Base-by-base conservation (phyloP, 169 alveolate species). In the Cryptosporidium sp. region DNA sequence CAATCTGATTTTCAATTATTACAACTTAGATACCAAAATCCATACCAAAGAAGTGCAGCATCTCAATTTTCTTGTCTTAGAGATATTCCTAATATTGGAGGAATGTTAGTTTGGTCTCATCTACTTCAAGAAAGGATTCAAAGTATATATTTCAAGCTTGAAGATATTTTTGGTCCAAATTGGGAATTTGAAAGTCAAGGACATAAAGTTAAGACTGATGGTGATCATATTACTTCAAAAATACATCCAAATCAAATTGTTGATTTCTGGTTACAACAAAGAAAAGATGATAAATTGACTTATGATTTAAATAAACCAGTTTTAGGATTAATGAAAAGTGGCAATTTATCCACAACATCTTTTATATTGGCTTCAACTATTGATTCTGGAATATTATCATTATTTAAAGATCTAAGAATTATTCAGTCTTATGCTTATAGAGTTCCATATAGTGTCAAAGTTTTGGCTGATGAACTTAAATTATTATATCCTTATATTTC, bases 61-160 rank as follows among this genome's bases (percentile, higher is more conserved):
- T 94, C 96, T 44, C 94, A 92, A 69, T 94, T 97, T 72, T 92
- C 98, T 51, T 91, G 94, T 69, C 93, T 95, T 53, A 94, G 99
- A 65, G 99, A 97, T 75, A 94, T 98, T 85, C 99, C 99, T 0
- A 93, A 94, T 14, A 94, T 97, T 18, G 96, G 98, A 69, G 99
- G 99, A 33, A 93, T 95, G 85, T 95, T 97, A 26, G 96, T 97
- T 2, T 98, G 99, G 99, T 96, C 89, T 14, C 89, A 80, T 29
- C 18, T 87, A 97, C 97, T 10, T 92, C 97, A 51, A 99, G 99
- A 21, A 94, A 96, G 69, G 95, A 96, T 52, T 96, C 99, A 99
- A 98, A 96, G 71, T 95, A 96, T 69, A 97, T 96, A 87, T 93
- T 94, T 58, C 98, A 97, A 68, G 99, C 53, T 80, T 23, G 89